phyloP scores from a whole-genome alignment of 805 yeast genomes.

The Spathaspora gorwiae region DNA sequence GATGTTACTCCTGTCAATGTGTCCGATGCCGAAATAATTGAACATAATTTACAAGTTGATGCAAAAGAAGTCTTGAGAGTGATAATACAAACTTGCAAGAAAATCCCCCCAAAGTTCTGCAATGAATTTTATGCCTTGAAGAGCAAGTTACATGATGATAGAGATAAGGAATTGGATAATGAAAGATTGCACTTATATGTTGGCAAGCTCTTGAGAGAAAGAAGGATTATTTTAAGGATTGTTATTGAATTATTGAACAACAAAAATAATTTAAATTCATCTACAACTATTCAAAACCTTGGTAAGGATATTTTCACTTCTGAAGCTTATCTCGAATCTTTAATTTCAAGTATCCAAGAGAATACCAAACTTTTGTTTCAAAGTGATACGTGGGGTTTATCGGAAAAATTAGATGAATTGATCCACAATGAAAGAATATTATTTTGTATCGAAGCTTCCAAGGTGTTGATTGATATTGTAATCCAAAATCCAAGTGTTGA shows the following conservation, averaged over 20 bases:
- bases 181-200: conserved; percentile 32
- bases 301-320: conserved; percentile 38
- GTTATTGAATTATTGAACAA: conserved; percentile 43
- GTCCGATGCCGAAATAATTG: conserved; percentile 37
- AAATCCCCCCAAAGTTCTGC: conserved; percentile 29
- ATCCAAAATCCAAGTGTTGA: conserved; percentile 32
- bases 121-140: conserved; percentile 13
- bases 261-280: conserved; percentile 27
- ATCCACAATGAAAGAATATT: conserved; percentile 27
- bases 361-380: conserved; percentile 2
- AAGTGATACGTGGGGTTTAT: conserved; percentile 3
- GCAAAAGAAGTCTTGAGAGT: conserved; percentile 47
- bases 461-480: conserved; percentile 35
- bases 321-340: conserved; percentile 17
- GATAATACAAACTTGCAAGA: conserved; percentile 33
- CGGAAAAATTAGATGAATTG: conserved; percentile 17
- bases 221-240: conserved; percentile 44
- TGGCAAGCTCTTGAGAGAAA: conserved; percentile 44
- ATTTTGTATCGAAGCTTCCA: conserved; percentile 31
- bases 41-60: conserved; percentile 32
- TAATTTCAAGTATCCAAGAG: conserved; percentile 15
- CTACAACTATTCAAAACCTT: conserved; percentile 29
- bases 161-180: conserved; percentile 22
- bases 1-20: conserved; percentile 29
- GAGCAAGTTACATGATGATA: conserved; percentile 31